phyloP scores from a whole-genome alignment of 225 moss, liverwort and hornwort genomes.

The Pseudisothecium myosuroides region DNA sequence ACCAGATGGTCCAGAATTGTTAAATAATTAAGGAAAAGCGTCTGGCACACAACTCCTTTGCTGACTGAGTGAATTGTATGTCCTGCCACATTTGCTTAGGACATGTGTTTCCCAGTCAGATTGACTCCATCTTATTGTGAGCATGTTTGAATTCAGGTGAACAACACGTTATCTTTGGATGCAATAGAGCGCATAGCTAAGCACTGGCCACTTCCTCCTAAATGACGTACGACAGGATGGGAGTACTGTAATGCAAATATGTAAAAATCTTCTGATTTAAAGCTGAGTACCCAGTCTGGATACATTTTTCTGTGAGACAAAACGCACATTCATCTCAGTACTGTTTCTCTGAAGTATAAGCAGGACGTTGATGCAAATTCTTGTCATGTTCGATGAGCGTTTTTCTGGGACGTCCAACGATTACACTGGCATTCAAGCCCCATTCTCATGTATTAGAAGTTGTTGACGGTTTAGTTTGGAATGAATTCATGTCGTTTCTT shows the following conservation, averaged over 20 bases:
- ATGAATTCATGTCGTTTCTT: background rate
- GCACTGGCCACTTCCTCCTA: conserved; percentile 37
- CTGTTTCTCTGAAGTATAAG: background rate
- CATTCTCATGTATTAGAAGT: background rate
- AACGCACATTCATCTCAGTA: background rate
- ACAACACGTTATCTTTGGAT: conserved; percentile 50
- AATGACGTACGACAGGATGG: background rate
- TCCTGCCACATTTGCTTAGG: background rate
- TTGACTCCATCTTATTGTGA: background rate
- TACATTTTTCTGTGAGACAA: background rate
- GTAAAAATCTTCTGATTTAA: background rate
- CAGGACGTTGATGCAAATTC: background rate
- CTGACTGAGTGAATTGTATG: background rate
- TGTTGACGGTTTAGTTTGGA: background rate
- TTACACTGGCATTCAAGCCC: background rate
- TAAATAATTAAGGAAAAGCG: background rate
- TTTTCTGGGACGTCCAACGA: background rate
- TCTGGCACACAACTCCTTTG: background rate
- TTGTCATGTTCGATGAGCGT: background rate
- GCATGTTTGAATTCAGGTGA: conserved; percentile 27
- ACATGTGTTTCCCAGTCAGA: background rate
- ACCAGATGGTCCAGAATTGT: background rate
- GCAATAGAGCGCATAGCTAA: conserved; percentile 50
- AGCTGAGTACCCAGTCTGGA: background rate
- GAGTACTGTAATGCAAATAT: conserved; percentile 4